Base-by-base conservation (phyloP, 805 yeast genomes). In the Myxozyma monticola region DNA sequence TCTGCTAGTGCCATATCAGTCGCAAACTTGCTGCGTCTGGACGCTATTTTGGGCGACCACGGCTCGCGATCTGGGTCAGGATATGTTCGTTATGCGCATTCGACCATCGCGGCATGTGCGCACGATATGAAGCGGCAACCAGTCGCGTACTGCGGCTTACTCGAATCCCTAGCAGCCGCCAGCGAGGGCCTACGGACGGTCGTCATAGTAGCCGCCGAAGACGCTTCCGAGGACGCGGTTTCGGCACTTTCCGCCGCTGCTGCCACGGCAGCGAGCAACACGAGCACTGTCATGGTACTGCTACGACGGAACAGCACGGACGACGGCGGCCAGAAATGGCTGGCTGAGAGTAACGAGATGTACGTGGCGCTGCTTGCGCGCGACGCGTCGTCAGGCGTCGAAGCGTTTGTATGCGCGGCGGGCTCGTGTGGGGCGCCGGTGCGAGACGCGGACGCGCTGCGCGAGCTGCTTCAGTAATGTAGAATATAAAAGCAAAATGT, bases 1-100 rank as follows among this genome's bases (percentile, higher is more conserved):
- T 62, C 69, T 25, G 57, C 71, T 18, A 68, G 71, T 43, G 69
- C 70, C 12, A 58, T 70, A 0, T 60, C 73, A 0, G 62, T 64
- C 2, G 25, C 36, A 24, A 71, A 71, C 45, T 58, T 71, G 22
- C 48, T 37, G 40, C 49, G 68, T 6, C 63, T 70, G n/a, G 48
- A 47, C 1, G 41, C 49, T n/a, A 46, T 60, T 37, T 37, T 58
- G 21, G 49, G 46, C 18, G 50, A 62, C 22, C n/a, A n/a, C n/a
- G n/a, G n/a, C n/a, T n/a, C n/a, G n/a, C n/a, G n/a, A n/a, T n/a
- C n/a, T n/a, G n/a, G n/a, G n/a, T n/a, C n/a, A n/a, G n/a, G n/a
- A n/a, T n/a, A n/a, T n/a, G n/a, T n/a, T n/a, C n/a, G n/a, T n/a
- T n/a, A n/a, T n/a, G n/a, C n/a, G n/a, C n/a, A n/a, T n/a, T n/a